Base-by-base conservation (phyloP, 352 stramenopile genomes). In the Globisporangium camurandrum region DNA sequence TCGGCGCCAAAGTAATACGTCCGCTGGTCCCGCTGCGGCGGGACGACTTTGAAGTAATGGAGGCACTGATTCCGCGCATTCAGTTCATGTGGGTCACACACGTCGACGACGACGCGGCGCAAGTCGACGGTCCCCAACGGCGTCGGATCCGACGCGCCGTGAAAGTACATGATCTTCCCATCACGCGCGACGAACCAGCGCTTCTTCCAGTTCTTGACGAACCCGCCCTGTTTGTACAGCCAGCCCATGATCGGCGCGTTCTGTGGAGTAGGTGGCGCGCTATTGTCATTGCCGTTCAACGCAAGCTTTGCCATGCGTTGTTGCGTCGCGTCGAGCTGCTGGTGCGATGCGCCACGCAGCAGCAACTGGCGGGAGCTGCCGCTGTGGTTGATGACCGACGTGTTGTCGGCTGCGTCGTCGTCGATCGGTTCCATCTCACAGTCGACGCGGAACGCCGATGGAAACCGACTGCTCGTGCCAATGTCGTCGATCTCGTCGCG, bases 181-280 rank as follows among this genome's bases (percentile, higher is more conserved):
- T 90, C 81, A 8, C 74, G 75, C 17, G 78, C 75, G 9, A 93
- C 78, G 59, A 89, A 90, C 81, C 81, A 93, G 39, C 81, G 68
- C 39, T 83, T 83, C 54, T 88, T 93, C 81, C 81, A 93, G 62
- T 84, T 90, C 43, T 86, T 84, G 22, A 93, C 70, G 24, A 93
- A 88, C 2, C 81, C 81, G 31, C 76, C 81, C 55, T 88, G 70
- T 36, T 90, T 88, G 43, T 80, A 79, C 37, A 90, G 47, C 71
- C 74, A 88, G 4, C 76, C 77, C 61, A 85, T 83, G 65, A 83
- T 80, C 2, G 64, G 71, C 41, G 61, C 59, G n/a, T n/a, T n/a
- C n/a, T n/a, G n/a, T n/a, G n/a, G n/a, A n/a, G n/a, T n/a, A 16
- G 60, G 23, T 34, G 74, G 43, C 16, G 68, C 61, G 19, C 54